These are phyloP conservation scores for Cutaneotrichosporon spelunceum DNA, from an alignment of 1,284 basidiomycete genomes.

Conservation along the genomic window DNA sequence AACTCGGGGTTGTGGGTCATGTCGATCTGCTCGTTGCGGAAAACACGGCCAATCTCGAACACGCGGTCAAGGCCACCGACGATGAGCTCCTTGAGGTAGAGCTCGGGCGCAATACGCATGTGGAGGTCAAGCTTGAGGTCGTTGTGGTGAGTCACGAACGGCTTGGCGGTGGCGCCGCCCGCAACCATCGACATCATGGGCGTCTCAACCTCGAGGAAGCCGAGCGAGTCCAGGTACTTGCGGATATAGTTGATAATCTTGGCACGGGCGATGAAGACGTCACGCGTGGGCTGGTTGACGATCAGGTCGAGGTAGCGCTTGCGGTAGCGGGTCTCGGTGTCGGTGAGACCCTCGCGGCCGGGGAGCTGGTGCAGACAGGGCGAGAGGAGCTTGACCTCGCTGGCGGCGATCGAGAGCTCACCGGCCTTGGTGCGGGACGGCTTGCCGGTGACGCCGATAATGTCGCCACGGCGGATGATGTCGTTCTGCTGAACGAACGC, in stretches of 20 bases:
- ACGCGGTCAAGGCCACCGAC: constrained; percentile 97
- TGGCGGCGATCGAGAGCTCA: constrained; percentile 86
- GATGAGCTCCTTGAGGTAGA: constrained; percentile 96
- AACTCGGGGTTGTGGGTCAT: constrained; percentile 97
- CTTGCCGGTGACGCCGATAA: constrained; percentile 85
- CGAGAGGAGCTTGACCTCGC: constrained; percentile 80
- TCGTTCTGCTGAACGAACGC: constrained; percentile 74
- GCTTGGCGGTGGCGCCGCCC: constrained; percentile 96
- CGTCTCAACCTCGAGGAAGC: constrained; percentile 98
- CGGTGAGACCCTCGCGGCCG: constrained; percentile 78
- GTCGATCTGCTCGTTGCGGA: constrained; percentile 98
- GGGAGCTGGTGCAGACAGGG: constrained; percentile 96
- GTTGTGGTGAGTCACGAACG: constrained; percentile 98
- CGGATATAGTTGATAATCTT: constrained; percentile 87
- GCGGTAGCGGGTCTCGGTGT: constrained; percentile 95
- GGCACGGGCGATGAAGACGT: constrained; percentile 85
- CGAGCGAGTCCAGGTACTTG: constrained; percentile 83
- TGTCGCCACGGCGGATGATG: constrained; percentile 89
- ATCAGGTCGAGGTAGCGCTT: constrained; percentile 99
- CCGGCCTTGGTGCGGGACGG: constrained; percentile 94
- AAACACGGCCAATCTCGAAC: constrained; percentile 97
- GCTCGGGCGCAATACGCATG: constrained; percentile 95
- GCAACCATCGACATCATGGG: constrained; percentile 98
- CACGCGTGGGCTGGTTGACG: constrained; percentile 84
- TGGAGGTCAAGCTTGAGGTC: constrained; percentile 96